These are phyloP conservation scores for Ballota nigra DNA, from an alignment of 257 asterid genomes.

Conservation along the genomic window DNA sequence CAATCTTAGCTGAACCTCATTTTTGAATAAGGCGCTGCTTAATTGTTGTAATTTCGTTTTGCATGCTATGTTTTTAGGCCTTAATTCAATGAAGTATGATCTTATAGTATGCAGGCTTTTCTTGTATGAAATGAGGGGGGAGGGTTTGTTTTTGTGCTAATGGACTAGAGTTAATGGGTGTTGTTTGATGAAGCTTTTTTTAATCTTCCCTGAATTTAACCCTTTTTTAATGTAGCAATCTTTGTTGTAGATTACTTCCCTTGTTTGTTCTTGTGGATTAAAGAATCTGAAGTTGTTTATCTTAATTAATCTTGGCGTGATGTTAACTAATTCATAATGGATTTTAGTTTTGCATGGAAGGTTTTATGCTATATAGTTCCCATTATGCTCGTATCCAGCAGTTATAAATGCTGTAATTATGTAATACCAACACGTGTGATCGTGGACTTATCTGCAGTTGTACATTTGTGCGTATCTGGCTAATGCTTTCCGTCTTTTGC, in stretches of 20 bases:
- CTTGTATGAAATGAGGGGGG: background rate
- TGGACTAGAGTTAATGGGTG: constrained; percentile 17
- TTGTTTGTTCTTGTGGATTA: constrained; percentile 13
- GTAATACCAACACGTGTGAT: background rate
- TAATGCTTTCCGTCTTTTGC: constrained; percentile 7
- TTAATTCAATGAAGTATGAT: constrained; percentile 26
- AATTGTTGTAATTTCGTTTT: constrained; percentile 21
- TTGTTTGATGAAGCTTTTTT: constrained; percentile 15
- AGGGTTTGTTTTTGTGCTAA: background rate
- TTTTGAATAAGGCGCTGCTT: constrained; percentile 28
- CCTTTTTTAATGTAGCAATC: constrained; percentile 20
- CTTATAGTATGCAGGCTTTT: constrained; percentile 11
- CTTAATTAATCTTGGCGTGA: background rate
- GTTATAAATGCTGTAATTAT: background rate
- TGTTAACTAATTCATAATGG: background rate
- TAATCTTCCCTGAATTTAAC: constrained; percentile 18
- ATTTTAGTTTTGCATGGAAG: constrained; percentile 28
- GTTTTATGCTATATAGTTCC: constrained; percentile 8
- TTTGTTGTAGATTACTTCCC: background rate
- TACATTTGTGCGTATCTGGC: constrained; percentile 11
- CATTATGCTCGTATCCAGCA: background rate
- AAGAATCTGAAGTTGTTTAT: background rate
- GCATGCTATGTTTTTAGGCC: constrained; percentile 26
- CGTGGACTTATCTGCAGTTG: constrained; percentile 5
- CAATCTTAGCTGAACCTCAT: constrained; percentile 48